phyloP scores from a whole-genome alignment of 1,284 basidiomycete genomes.

The Pseudozyma pruni region DNA sequence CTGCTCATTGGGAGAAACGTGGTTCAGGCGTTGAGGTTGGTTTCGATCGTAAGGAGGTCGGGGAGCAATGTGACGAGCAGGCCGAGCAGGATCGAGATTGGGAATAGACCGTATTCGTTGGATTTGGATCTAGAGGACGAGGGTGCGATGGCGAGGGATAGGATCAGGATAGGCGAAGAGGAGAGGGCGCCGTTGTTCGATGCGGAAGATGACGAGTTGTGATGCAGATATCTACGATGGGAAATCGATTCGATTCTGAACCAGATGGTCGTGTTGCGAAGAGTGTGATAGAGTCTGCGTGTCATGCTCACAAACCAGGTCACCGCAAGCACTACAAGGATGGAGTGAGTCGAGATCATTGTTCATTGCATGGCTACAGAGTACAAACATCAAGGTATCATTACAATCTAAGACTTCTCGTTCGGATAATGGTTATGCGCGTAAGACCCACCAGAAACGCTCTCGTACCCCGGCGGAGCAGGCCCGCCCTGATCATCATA shows the following conservation, averaged over 20 bases:
- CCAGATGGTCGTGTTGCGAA: not conserved
- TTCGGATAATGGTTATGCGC: conserved; percentile 30
- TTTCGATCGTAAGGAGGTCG: conserved; percentile 61
- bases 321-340: no score
- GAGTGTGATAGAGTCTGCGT: no score
- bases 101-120: conserved; percentile 55
- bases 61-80: conserved; percentile 56
- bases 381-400: not conserved
- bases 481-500: conserved; percentile 35
- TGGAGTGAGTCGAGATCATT: no score
- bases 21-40: conserved; percentile 60
- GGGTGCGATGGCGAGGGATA: conserved; percentile 58
- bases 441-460: conserved; percentile 8
- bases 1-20: conserved; percentile 64
- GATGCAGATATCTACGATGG: not conserved
- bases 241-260: not conserved
- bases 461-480: conserved; percentile 43
- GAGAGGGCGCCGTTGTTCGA: conserved; percentile 40
- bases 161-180: conserved; percentile 64
- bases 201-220: conserved; percentile 48
- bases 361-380: not conserved
- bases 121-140: conserved; percentile 66
- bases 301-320: no score
- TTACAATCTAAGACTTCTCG: conserved; percentile 23
- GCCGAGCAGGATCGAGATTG: conserved; percentile 60